These are phyloP conservation scores for Penicillium sp. DNA, from an alignment of 2,329 filamentous ascomycete species.

Conservation along the genomic window DNA sequence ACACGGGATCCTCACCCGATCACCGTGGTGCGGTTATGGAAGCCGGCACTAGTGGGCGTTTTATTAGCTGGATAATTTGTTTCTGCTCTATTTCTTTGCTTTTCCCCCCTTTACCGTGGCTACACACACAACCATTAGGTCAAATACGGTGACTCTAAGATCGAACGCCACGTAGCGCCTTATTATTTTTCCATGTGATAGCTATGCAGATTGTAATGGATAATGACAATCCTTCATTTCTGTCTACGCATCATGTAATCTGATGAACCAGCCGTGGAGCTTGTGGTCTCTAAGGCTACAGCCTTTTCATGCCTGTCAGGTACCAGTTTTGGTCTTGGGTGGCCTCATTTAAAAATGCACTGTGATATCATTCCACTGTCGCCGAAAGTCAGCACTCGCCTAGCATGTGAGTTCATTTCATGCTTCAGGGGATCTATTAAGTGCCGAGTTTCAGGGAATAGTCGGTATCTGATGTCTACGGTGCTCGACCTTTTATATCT, in stretches of 20 bases:
- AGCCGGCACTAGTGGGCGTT: conserved; percentile 6
- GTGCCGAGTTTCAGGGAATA: background rate
- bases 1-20: background rate
- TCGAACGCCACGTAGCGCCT: background rate
- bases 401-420: background rate
- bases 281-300: background rate
- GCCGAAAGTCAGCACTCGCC: background rate
- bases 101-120: background rate
- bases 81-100: conserved; percentile 5
- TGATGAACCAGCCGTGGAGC: background rate
- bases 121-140: background rate
- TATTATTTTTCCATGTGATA: conserved; percentile 4
- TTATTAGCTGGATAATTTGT: conserved; percentile 4
- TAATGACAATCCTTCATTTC: conserved; percentile 16
- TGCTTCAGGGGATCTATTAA: background rate
- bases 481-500: background rate
- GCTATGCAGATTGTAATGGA: conserved; percentile 14
- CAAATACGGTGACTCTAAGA: background rate
- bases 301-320: conserved; percentile 12
- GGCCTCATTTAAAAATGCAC: conserved; percentile 14
- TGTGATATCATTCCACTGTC: conserved; percentile 17
- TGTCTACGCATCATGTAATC: background rate
- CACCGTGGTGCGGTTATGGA: background rate
- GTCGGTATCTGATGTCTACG: background rate
- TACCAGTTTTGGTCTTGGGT: conserved; percentile 7